Evolutionary conservation across 2,329 filamentous ascomycete species (phyloP).

Genomic region (Ceratocystis harringtonii): DNA sequence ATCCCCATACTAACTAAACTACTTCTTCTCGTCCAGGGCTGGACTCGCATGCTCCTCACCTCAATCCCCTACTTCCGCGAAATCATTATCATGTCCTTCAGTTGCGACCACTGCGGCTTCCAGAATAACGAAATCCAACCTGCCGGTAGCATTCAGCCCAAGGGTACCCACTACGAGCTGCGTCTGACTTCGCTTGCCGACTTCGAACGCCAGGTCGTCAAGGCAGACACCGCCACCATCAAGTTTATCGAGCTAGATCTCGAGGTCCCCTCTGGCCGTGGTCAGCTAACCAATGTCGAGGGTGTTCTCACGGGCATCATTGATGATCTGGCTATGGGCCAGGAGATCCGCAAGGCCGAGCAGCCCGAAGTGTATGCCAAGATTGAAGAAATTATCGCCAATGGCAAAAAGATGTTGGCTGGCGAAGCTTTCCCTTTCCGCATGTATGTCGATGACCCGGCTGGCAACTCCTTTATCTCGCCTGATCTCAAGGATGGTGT

Average conservation of each 20-base stretch:
- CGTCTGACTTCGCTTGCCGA: slow-evolving; percentile 59
- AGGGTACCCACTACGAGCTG: slow-evolving; percentile 70
- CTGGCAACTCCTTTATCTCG: slow-evolving; percentile 93
- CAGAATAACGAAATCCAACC: slow-evolving; percentile 90
- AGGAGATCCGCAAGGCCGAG: slow-evolving; percentile 65
- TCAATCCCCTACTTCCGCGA: slow-evolving; percentile 95
- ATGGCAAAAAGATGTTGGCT: slow-evolving; percentile 60
- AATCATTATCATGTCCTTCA: slow-evolving; percentile 93
- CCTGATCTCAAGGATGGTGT: slow-evolving; percentile 63
- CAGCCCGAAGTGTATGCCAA: slow-evolving; percentile 66
- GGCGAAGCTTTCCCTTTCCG: slow-evolving; percentile 76
- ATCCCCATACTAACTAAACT: slow-evolving; percentile 16
- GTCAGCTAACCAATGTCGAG: slow-evolving; percentile 87
- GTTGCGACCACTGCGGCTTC: slow-evolving; percentile 76
- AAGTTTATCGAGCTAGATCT: slow-evolving; percentile 84
- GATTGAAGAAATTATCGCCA: slow-evolving; percentile 59
- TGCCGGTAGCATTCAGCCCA: slow-evolving; percentile 80
- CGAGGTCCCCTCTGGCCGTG: slow-evolving; percentile 80
- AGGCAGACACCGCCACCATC: slow-evolving; percentile 74
- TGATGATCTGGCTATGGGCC: slow-evolving; percentile 65
- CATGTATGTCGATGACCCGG: slow-evolving; percentile 73
- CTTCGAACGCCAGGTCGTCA: slow-evolving; percentile 76
- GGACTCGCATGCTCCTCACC: slow-evolving; percentile 74
- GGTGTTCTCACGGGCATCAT: slow-evolving; percentile 66
- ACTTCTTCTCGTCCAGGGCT: slow-evolving; percentile 41